These are phyloP conservation scores for Fraxinus velutina DNA, from an alignment of 305 asterid genomes.

Conservation along the genomic window DNA sequence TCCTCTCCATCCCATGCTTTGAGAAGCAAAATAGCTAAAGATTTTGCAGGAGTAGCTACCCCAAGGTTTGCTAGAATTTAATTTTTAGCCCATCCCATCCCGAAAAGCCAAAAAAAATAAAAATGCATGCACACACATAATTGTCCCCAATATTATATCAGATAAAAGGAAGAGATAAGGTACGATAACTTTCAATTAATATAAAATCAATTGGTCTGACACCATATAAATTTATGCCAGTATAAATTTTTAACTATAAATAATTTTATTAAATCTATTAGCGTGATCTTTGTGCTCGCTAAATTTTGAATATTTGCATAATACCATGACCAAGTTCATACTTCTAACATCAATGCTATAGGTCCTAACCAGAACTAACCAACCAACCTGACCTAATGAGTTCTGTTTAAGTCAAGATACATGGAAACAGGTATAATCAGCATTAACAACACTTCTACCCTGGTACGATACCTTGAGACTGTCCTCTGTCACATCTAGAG, in stretches of 20 bases:
- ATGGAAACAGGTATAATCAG: background rate
- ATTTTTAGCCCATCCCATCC: background rate
- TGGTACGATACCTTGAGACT: slow-evolving; percentile 66
- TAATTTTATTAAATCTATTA: background rate
- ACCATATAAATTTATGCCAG: background rate
- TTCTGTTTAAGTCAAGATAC: slow-evolving; percentile 13
- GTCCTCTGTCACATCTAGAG: slow-evolving; percentile 76
- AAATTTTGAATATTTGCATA: background rate
- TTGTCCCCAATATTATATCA: background rate
- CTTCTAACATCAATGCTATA: background rate
- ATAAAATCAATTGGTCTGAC: background rate
- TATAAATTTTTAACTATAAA: background rate
- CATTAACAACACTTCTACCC: slow-evolving; percentile 20
- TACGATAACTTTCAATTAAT: background rate
- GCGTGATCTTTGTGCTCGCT: background rate
- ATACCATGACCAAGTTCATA: background rate
- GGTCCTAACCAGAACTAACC: slow-evolving; percentile 7
- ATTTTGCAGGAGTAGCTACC: background rate
- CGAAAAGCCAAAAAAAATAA: background rate
- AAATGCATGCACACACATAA: background rate
- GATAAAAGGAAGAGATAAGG: background rate
- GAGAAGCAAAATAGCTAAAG: background rate
- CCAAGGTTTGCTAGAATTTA: background rate
- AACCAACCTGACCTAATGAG: slow-evolving; percentile 7
- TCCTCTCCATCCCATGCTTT: background rate